Conservation (phyloP, 208 protist genomes). For the Acanthamoeba pearcei region DNA sequence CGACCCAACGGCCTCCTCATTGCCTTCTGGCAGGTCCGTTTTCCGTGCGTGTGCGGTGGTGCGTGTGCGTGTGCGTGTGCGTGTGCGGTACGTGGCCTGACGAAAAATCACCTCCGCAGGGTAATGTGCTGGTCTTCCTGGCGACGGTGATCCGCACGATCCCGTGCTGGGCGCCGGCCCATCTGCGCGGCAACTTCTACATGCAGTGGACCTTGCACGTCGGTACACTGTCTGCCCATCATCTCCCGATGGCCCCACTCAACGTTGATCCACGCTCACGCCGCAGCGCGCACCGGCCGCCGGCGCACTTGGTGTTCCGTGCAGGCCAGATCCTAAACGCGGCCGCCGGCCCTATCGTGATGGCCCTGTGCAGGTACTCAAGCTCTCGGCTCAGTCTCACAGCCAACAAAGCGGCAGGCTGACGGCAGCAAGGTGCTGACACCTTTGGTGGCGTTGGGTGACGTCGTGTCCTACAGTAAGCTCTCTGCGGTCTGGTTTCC, state of each 20-base stretch:
- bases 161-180: conserved; percentile 44
- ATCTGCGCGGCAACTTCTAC: conserved; percentile 39
- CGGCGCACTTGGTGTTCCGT: no score
- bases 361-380: conserved; percentile 11
- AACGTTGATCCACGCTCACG: no score
- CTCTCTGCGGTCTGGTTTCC: conserved; percentile 55
- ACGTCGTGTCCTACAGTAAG: background rate
- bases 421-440: no score
- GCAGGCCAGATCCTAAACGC: conserved; percentile 54
- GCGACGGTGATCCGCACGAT: conserved; percentile 45
- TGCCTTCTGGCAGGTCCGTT: conserved; percentile 62
- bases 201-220: conserved; percentile 61
- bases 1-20: conserved; percentile 68
- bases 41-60: background rate
- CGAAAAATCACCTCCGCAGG: background rate
- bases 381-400: no score
- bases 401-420: no score
- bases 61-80: no score
- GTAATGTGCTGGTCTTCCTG: conserved; percentile 2
- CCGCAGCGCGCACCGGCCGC: no score
- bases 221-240: background rate
- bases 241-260: no score
- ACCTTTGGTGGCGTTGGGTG: no score
- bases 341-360: conserved; percentile 37
- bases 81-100: background rate